Evolutionary conservation across 2,329 filamentous ascomycete species (phyloP).

Genomic region (Trichoderma breve): DNA sequence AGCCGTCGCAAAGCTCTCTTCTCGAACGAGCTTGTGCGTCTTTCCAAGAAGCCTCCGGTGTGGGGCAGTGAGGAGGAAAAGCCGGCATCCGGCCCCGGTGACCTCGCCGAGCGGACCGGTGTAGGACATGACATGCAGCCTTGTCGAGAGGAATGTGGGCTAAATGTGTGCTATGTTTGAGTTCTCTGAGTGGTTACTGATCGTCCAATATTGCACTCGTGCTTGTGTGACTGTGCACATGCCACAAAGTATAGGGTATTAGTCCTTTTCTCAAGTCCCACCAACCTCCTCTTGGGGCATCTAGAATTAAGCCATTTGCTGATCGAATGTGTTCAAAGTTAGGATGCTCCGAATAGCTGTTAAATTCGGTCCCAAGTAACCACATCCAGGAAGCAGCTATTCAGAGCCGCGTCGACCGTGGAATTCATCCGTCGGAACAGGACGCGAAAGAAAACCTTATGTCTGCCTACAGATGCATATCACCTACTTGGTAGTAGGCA

Average conservation of each 20-base stretch:
- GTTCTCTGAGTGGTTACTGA: not conserved
- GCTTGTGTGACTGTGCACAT: not conserved
- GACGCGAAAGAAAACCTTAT: not conserved
- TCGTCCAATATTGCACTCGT: not conserved
- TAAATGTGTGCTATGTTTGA: not conserved
- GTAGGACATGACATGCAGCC: not conserved
- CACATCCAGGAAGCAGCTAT: not conserved
- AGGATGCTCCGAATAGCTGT: too few relatives aligned
- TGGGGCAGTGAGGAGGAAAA: not conserved
- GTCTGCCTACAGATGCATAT: not conserved
- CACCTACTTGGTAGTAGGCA: not conserved
- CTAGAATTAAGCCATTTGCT: not conserved
- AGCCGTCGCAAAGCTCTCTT: slow-evolving; percentile 20
- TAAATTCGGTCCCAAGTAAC: not conserved
- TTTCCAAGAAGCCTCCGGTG: slow-evolving; percentile 2
- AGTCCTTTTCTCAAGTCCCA: not conserved
- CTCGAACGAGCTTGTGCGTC: not conserved
- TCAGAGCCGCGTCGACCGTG: not conserved
- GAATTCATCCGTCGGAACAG: not conserved
- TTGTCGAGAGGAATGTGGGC: not conserved
- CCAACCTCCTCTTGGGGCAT: not conserved
- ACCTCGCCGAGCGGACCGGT: slow-evolving; percentile 19
- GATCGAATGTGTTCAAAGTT: not conserved
- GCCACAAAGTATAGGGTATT: not conserved
- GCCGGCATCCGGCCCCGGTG: slow-evolving; percentile 19